A percentile compares a stretch with the other conserved stretches of the same genome.
These are phyloP conservation scores for Podaxis sp. DNA, from an alignment of 768 basidiomycete genomes.

Conservation along the genomic window DNA sequence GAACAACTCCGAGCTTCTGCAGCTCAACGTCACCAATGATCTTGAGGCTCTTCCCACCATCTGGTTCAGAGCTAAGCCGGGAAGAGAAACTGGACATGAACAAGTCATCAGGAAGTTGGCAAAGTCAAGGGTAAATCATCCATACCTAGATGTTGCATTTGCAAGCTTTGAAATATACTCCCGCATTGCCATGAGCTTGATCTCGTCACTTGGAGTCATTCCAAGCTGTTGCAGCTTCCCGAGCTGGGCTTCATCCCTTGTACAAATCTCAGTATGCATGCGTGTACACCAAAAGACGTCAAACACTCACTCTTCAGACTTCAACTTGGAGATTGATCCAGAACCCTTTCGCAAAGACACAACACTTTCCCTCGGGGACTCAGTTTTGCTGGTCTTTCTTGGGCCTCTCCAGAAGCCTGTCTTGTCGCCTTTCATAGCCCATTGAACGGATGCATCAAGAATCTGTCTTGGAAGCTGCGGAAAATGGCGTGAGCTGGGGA, in stretches of 20 bases:
- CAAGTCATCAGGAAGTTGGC: background rate
- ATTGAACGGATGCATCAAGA: slow-evolving; percentile 81
- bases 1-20: slow-evolving; percentile 85
- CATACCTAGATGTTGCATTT: slow-evolving; percentile 73
- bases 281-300: background rate
- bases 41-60: slow-evolving; percentile 63
- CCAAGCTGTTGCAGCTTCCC: slow-evolving; percentile 84
- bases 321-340: slow-evolving; percentile 45
- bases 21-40: slow-evolving; percentile 71
- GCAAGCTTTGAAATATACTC: slow-evolving; percentile 88
- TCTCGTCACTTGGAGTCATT: slow-evolving; percentile 80
- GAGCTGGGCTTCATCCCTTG: slow-evolving; percentile 76
- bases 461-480: slow-evolving; percentile 63
- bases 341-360: slow-evolving; percentile 57
- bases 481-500: slow-evolving; percentile 21
- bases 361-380: slow-evolving; percentile 74
- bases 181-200: slow-evolving; percentile 82
- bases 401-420: slow-evolving; percentile 75
- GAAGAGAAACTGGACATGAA: slow-evolving; percentile 56
- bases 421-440: slow-evolving; percentile 86
- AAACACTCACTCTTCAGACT: slow-evolving; percentile 72
- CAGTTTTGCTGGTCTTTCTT: slow-evolving; percentile 48
- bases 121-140: slow-evolving; percentile 5
- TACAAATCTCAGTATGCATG: slow-evolving; percentile 7
- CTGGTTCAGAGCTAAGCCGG: slow-evolving; percentile 61